A percentile compares a stretch with the other conserved stretches of the same genome.
phyloP scores from a whole-genome alignment of 192 early-diverging fungal species.

The Powellomyces hirtus region DNA sequence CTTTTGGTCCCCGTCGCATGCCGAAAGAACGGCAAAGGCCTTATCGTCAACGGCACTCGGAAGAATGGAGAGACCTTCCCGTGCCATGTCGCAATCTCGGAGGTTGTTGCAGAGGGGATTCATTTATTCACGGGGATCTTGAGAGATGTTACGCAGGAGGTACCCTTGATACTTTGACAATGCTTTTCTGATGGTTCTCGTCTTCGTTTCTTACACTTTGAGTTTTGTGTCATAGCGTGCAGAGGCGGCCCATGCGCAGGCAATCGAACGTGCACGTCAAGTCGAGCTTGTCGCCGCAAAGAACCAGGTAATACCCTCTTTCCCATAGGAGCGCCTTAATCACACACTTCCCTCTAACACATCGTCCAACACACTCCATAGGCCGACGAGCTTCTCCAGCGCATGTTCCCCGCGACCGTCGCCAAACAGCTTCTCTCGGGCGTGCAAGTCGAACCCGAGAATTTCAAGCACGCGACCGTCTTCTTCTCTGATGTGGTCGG shows the following conservation, averaged over 20 bases:
- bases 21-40: conserved; percentile 13
- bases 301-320: conserved; percentile 11
- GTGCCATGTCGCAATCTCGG: conserved; percentile 34
- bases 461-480: conserved; percentile 25
- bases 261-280: conserved; percentile 21
- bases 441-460: conserved; percentile 17
- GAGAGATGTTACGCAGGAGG: conserved; percentile 40
- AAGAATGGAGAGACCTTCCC: conserved; percentile 37
- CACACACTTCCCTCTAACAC: background rate
- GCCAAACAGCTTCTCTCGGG: conserved; percentile 23
- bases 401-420: conserved; percentile 31
- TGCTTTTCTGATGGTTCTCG: background rate
- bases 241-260: conserved; percentile 16
- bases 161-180: background rate
- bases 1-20: conserved; percentile 28
- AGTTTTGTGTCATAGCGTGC: background rate
- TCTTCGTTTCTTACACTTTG: background rate
- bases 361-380: background rate
- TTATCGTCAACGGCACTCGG: conserved; percentile 20
- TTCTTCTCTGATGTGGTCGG: conserved; percentile 41
- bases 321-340: background rate
- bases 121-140: conserved; percentile 49
- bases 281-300: conserved; percentile 24
- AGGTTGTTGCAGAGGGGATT: conserved; percentile 30
- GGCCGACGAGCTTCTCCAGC: conserved; percentile 23